Evolutionary conservation across 371 early-diverging fungal species (phyloP).

Genomic region (Choanephora cucurbitarum): DNA sequence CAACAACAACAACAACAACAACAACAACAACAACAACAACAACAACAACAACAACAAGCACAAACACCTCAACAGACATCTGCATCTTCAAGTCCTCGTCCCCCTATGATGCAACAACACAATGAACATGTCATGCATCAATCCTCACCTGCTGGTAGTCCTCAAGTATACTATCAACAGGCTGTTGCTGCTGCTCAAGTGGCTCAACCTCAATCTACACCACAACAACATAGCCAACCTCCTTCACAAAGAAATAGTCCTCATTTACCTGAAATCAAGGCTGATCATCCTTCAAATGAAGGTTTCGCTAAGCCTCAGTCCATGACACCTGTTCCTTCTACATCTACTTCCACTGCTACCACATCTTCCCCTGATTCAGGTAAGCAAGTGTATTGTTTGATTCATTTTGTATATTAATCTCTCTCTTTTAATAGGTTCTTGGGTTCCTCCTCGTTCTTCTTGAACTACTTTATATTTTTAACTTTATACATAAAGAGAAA

Average conservation of each 20-base stretch:
- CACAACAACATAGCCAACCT: slow-evolving; percentile 27
- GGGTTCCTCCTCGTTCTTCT: slow-evolving; percentile 21
- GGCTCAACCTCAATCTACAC: slow-evolving; percentile 7
- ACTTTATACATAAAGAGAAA: neutral
- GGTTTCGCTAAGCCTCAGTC: slow-evolving; percentile 26
- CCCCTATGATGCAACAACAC: slow-evolving; percentile 26
- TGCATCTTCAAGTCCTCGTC: slow-evolving; percentile 18
- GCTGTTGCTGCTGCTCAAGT: neutral
- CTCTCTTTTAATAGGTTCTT: slow-evolving; percentile 17
- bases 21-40: slow-evolving; percentile 22
- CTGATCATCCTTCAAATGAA: slow-evolving; percentile 15
- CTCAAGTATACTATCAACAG: slow-evolving; percentile 30
- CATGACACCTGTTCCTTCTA: slow-evolving; percentile 45
- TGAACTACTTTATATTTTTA: slow-evolving; percentile 1
- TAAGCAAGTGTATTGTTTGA: no score
- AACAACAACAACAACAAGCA: slow-evolving; percentile 26
- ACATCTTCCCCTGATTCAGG: slow-evolving; percentile 42
- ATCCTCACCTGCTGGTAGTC: slow-evolving; percentile 22
- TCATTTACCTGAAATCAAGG: slow-evolving; percentile 29
- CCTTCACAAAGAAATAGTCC: slow-evolving; percentile 32
- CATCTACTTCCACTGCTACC: slow-evolving; percentile 44
- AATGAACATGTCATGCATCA: slow-evolving; percentile 28
- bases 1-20: slow-evolving; percentile 10
- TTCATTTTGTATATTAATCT: no score
- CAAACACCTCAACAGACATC: slow-evolving; percentile 4